Percentiles rank a stretch among this genome's conserved stretches.
Conservation (phyloP, 2,329 filamentous ascomycete species). For the Beauveria caledonica region DNA sequence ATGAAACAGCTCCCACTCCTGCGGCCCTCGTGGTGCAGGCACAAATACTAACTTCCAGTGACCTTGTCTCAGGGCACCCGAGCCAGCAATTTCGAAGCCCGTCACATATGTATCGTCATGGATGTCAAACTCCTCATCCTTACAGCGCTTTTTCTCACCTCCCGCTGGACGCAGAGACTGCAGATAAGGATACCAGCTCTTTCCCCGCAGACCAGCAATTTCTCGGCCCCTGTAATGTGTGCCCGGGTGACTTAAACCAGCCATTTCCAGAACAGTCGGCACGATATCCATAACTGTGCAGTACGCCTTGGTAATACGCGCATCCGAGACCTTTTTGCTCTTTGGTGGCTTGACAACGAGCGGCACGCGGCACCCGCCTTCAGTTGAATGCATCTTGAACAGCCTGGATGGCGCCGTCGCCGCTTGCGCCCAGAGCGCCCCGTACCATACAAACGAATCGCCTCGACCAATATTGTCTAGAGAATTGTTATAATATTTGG, state of each 20-base stretch:
- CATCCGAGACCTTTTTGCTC: background rate
- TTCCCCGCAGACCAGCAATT: conserved; percentile 42
- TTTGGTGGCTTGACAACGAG: conserved; percentile 31
- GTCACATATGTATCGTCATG: conserved; percentile 30
- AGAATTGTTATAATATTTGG: conserved; percentile 39
- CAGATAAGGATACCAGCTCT: conserved; percentile 13
- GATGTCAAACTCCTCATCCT: conserved; percentile 14
- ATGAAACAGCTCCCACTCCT: conserved; percentile 24
- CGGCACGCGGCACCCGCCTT: conserved; percentile 44
- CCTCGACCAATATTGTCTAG: conserved; percentile 45
- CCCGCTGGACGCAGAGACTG: background rate
- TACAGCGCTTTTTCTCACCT: background rate
- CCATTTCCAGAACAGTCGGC: conserved; percentile 35
- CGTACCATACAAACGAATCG: conserved; percentile 52
- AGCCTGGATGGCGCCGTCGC: conserved; percentile 30
- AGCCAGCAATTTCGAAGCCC: conserved; percentile 19
- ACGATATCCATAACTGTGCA: conserved; percentile 37
- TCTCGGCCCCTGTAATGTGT: conserved; percentile 32
- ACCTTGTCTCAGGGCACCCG: conserved; percentile 26
- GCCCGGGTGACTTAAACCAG: conserved; percentile 29
- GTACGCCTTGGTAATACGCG: conserved; percentile 7
- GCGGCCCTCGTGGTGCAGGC: conserved; percentile 18
- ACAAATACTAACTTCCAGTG: conserved; percentile 26
- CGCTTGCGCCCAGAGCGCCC: conserved; percentile 41
- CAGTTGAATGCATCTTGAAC: conserved; percentile 34